Evolutionary conservation across 371 early-diverging fungal species (phyloP).

Genomic region (Chytridium lagenaria): DNA sequence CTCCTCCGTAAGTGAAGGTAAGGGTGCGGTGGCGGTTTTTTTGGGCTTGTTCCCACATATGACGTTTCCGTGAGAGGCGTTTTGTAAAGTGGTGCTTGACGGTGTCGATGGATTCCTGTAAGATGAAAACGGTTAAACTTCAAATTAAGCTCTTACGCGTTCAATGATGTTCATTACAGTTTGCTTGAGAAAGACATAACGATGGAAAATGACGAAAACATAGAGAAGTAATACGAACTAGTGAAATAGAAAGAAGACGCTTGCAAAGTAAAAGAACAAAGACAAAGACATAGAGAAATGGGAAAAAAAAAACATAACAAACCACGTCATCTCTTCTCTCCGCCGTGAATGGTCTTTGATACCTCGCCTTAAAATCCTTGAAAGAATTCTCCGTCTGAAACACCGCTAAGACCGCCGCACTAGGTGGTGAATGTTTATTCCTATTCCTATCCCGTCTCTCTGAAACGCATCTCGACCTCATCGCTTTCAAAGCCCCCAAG

Average conservation of each 20-base stretch:
- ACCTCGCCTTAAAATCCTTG: slow-evolving; percentile 15
- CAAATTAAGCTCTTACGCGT: too few relatives aligned
- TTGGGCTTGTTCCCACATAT: slow-evolving; percentile 18
- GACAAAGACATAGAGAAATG: neutral
- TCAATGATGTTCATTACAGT: too few relatives aligned
- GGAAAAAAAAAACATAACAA: neutral
- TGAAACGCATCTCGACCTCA: neutral
- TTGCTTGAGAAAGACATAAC: too few relatives aligned
- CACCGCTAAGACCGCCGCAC: slow-evolving; percentile 9
- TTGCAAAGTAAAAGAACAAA: too few relatives aligned
- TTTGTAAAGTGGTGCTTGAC: neutral
- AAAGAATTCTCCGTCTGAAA: slow-evolving; percentile 13
- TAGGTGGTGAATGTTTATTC: slow-evolving; percentile 1
- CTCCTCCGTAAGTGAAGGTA: slow-evolving; percentile 14
- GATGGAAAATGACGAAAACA: neutral
- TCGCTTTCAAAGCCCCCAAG: neutral
- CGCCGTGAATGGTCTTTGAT: slow-evolving; percentile 18
- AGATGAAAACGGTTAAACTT: neutral
- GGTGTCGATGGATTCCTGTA: slow-evolving; percentile 13
- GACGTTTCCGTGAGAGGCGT: neutral
- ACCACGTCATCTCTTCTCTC: slow-evolving; percentile 3
- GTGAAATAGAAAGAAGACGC: too few relatives aligned
- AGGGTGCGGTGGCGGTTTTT: slow-evolving; percentile 22
- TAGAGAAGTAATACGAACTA: neutral
- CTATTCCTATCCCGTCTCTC: neutral